These are phyloP conservation scores for Dittrichia graveolens DNA, from an alignment of 129 eudicot species.

Conservation along the genomic window DNA sequence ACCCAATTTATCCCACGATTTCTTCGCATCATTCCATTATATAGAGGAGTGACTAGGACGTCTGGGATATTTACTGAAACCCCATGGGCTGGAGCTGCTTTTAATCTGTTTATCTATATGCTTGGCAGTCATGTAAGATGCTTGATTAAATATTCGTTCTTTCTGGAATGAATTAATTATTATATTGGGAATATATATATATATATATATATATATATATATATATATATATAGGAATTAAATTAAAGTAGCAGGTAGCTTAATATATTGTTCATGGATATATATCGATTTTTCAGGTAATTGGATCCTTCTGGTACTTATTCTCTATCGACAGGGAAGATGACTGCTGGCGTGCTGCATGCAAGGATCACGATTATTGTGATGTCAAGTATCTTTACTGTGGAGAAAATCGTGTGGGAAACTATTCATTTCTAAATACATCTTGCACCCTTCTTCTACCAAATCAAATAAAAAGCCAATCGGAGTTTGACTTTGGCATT, in stretches of 20 bases:
- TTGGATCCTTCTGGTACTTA: constrained; percentile 71
- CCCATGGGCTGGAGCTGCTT: constrained; percentile 96
- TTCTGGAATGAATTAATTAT: no score
- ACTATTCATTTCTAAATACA: constrained; percentile 32
- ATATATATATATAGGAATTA: no score
- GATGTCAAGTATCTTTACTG: constrained; percentile 42
- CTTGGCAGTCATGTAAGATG: constrained; percentile 84
- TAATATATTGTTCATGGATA: neutral
- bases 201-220: no score
- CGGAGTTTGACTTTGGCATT: constrained; percentile 74
- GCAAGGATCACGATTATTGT: constrained; percentile 21
- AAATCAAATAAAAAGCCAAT: constrained; percentile 27
- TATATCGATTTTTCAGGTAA: no score
- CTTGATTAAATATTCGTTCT: neutral
- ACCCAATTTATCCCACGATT: constrained; percentile 69
- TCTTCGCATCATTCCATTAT: constrained; percentile 60
- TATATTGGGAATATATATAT: no score
- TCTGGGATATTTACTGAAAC: constrained; percentile 80
- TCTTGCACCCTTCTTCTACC: constrained; percentile 53
- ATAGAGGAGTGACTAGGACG: constrained; percentile 62
- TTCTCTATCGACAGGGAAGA: constrained; percentile 66
- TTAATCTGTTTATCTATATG: constrained; percentile 78
- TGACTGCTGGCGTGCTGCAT: constrained; percentile 65
- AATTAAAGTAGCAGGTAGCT: no score
- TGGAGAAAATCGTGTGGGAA: constrained; percentile 19